Evolutionary conservation across 2,329 filamentous ascomycete genomes (phyloP), one percentile per base, ranked within the genome.

Genomic region (Cladosporium sp.): DNA sequence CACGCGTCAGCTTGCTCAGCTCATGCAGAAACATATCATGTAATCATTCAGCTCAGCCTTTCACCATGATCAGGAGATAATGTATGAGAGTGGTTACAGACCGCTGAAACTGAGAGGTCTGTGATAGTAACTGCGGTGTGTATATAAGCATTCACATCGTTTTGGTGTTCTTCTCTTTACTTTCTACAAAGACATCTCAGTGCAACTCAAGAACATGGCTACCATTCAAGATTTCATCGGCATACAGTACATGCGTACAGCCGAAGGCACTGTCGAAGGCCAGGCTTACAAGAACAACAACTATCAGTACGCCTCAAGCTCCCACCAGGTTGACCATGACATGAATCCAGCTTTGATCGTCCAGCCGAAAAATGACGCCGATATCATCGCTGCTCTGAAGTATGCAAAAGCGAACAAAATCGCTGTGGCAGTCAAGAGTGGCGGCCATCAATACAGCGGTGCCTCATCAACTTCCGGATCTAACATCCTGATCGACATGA

Each of bases 401-500:
- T 78, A 76, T 59, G 78, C 78, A 2, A 74, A 69, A 40, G 64
- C 70, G 3, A 69, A 74, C 52, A 73, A 73, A 2, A 68, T 78
- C 15, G 73, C 76, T 3, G 71, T 82, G 1, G 76, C 79, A 9
- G 73, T 81, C 58, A 75, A 72, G 59, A 80, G 71, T 1, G 79
- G 79, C 0, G 79, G 79, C 0, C 79, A 81, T 57, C 78, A 81
- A 61, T 81, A 81, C 63, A 78, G 75, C 52, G 79, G 79, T 19
- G 78, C 79, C 12, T 80, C 74, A 0, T 81, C 78, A 0, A 80
- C 78, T 0, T 66, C 70, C 22, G 73, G 69, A 3, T 69, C 70
- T 1, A 78, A 78, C 51, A 80, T 81, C 55, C 78, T 80, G 60
- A 64, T 81, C 15, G 77, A 80, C 52, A 70, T 81, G 2, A 69